Conservation (phyloP, 495 filamentous ascomycete species). For the Penicillium antarcticum region DNA sequence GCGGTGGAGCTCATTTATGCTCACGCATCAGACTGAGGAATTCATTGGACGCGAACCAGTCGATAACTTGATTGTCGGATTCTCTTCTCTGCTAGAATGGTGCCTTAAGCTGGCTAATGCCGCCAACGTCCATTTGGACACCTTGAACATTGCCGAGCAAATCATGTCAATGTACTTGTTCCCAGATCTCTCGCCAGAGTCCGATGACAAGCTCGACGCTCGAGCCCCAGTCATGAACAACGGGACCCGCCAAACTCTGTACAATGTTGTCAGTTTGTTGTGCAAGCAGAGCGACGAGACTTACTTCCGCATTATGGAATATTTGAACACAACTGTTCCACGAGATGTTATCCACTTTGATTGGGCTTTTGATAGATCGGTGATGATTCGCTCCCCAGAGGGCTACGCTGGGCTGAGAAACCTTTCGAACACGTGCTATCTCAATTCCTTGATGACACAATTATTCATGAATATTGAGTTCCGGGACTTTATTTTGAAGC, state of each 20-base stretch:
- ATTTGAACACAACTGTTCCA: conserved; percentile 51
- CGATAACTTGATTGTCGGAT: conserved; percentile 48
- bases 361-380: conserved; percentile 60
- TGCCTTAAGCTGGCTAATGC: conserved; percentile 48
- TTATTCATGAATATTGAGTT: conserved; percentile 96
- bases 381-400: conserved; percentile 66
- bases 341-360: conserved; percentile 40
- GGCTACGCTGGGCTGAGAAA: conserved; percentile 85
- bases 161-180: conserved; percentile 71
- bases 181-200: conserved; percentile 48
- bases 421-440: conserved; percentile 93
- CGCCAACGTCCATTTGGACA: conserved; percentile 42
- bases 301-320: conserved; percentile 48
- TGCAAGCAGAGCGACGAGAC: conserved; percentile 50
- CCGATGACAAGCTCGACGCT: conserved; percentile 18
- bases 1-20: conserved; percentile 53
- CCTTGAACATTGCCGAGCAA: conserved; percentile 50
- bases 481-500: conserved; percentile 74
- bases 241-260: conserved; percentile 59
- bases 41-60: conserved; percentile 49
- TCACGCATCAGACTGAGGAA: conserved; percentile 52
- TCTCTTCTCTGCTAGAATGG: conserved; percentile 43
- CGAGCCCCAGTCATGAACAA: conserved; percentile 50
- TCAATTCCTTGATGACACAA: conserved; percentile 93
- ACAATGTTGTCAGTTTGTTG: conserved; percentile 58